Percentiles rank a stretch among this genome's conserved stretches.
phyloP scores from a whole-genome alignment of 2,329 filamentous ascomycete genomes.

The Colletotrichum truncatum region DNA sequence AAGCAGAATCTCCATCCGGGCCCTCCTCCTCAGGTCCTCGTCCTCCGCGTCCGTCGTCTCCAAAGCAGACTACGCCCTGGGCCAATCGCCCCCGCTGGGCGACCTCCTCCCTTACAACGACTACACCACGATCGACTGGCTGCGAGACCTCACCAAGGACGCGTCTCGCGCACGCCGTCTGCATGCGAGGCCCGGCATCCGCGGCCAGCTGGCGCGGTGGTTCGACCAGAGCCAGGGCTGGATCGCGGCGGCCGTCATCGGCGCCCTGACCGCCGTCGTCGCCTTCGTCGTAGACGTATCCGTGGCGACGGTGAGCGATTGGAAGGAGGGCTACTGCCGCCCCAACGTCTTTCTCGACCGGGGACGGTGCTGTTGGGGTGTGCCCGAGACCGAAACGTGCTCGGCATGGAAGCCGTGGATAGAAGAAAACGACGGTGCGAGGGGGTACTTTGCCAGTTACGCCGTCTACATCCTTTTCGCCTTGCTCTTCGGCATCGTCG shows the following conservation, averaged over 20 bases:
- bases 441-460: constrained; percentile 34
- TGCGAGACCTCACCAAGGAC: constrained; percentile 68
- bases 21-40: neutral
- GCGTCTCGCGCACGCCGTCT: constrained; percentile 45
- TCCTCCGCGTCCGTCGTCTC: neutral
- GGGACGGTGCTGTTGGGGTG: constrained; percentile 56
- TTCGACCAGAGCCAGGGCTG: constrained; percentile 64
- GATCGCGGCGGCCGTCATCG: constrained; percentile 63
- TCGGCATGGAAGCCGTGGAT: constrained; percentile 54
- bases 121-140: constrained; percentile 70
- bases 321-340: constrained; percentile 65
- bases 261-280: constrained; percentile 61
- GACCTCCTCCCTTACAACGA: constrained; percentile 68
- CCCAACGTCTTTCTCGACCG: constrained; percentile 53
- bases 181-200: constrained; percentile 41
- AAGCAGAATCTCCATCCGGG: neutral
- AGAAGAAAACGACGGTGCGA: rapidly evolving
- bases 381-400: constrained; percentile 37
- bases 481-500: constrained; percentile 35
- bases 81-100: constrained; percentile 42
- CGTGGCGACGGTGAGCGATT: constrained; percentile 63
- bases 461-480: constrained; percentile 38
- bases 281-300: constrained; percentile 65
- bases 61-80: constrained; percentile 17
- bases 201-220: constrained; percentile 35